These are phyloP conservation scores for Penicillium salamii DNA, from an alignment of 495 filamentous ascomycete species.

Conservation along the genomic window DNA sequence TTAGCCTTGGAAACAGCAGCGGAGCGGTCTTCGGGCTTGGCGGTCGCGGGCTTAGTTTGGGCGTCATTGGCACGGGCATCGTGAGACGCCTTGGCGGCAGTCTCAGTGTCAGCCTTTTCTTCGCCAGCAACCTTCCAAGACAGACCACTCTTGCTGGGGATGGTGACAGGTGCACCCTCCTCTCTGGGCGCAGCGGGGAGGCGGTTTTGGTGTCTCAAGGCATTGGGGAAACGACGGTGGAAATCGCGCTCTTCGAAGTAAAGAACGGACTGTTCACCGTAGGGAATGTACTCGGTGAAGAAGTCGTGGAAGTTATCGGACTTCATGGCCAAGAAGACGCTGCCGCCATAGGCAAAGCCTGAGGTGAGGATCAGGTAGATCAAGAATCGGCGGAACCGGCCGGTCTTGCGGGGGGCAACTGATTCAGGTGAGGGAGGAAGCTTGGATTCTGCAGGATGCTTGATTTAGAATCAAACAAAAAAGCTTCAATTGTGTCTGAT, in stretches of 20 bases:
- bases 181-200: constrained; percentile 47
- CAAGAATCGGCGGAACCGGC: constrained; percentile 75
- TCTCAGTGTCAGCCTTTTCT: constrained; percentile 39
- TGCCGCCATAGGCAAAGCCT: constrained; percentile 76
- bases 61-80: constrained; percentile 39
- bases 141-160: constrained; percentile 81
- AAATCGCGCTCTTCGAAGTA: constrained; percentile 97
- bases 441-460: constrained; percentile 19
- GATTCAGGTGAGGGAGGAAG: constrained; percentile 37
- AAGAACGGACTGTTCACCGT: constrained; percentile 90
- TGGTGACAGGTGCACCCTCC: constrained; percentile 70
- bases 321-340: constrained; percentile 85
- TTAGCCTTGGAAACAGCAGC: constrained; percentile 43
- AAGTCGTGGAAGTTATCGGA: constrained; percentile 99
- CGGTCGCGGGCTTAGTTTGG: constrained; percentile 29
- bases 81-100: constrained; percentile 45
- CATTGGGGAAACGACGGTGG: constrained; percentile 81
- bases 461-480: constrained; percentile 11
- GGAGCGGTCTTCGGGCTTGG: constrained; percentile 34
- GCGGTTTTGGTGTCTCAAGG: constrained; percentile 51
- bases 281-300: constrained; percentile 96
- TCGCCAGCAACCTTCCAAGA: constrained; percentile 74
- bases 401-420: constrained; percentile 59
- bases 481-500: constrained; percentile 8
- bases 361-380: constrained; percentile 69